Conservation (phyloP, 1,139 yeast genomes). For the Suzukiozyma palmioleophila region DNA sequence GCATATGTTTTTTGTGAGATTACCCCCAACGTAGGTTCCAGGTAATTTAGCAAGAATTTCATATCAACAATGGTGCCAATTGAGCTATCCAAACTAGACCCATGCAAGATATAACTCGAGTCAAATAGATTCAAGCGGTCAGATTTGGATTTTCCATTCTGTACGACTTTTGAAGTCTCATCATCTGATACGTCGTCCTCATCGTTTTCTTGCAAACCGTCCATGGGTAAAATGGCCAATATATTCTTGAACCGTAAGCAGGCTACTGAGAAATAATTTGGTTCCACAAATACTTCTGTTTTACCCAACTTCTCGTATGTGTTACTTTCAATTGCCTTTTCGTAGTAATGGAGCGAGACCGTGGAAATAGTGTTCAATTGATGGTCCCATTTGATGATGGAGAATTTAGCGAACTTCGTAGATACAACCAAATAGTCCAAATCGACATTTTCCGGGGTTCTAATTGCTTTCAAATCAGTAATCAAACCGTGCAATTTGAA, state of each 20-base stretch:
- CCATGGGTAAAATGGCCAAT: constrained; percentile 71
- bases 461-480: constrained; percentile 51
- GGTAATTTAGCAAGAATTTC: constrained; percentile 64
- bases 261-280: constrained; percentile 53
- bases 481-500: constrained; percentile 70
- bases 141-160: constrained; percentile 7
- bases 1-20: constrained; percentile 59
- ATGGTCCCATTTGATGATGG: constrained; percentile 70
- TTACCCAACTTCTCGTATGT: constrained; percentile 44
- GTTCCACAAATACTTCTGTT: constrained; percentile 61
- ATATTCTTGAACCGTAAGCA: constrained; percentile 67
- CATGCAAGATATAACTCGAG: constrained; percentile 54
- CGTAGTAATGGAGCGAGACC: constrained; percentile 82
- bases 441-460: constrained; percentile 45
- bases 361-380: constrained; percentile 53
- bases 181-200: constrained; percentile 24
- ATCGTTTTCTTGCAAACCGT: constrained; percentile 39
- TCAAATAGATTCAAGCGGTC: constrained; percentile 25
- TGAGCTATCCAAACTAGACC: constrained; percentile 51
- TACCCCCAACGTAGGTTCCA: constrained; percentile 78
- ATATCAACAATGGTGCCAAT: constrained; percentile 62
- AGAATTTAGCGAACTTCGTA: constrained; percentile 73
- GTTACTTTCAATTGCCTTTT: constrained; percentile 53
- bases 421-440: constrained; percentile 64
- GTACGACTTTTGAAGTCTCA: constrained; percentile 2